phyloP scores from a whole-genome alignment of 805 yeast genomes.

The Ogataea parapolymorpha region DNA sequence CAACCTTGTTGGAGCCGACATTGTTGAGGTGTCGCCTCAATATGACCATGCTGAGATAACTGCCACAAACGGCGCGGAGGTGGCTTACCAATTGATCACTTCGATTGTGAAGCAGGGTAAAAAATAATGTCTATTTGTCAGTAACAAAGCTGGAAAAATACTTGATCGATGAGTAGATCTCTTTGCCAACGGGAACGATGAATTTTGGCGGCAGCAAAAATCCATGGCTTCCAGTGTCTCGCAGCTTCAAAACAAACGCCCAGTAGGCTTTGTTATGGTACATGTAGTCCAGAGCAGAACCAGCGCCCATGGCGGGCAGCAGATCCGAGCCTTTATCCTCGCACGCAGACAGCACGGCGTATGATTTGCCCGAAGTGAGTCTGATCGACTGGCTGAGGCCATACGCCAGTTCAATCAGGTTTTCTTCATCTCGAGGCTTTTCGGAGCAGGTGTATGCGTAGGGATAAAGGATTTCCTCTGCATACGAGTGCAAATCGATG shows the following conservation, averaged over 20 bases:
- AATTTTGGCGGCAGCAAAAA: constrained; percentile 68
- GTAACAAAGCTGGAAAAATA: constrained; percentile 57
- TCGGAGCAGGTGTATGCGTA: constrained; percentile 76
- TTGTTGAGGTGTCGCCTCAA: constrained; percentile 61
- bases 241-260: constrained; percentile 79
- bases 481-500: constrained; percentile 79
- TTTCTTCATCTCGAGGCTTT: constrained; percentile 75
- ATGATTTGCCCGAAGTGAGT: constrained; percentile 56
- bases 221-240: constrained; percentile 83
- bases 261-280: constrained; percentile 76
- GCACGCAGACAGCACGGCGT: constrained; percentile 75
- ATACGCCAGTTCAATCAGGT: constrained; percentile 74
- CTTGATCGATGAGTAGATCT: constrained; percentile 63
- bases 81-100: constrained; percentile 67
- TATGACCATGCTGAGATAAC: constrained; percentile 66
- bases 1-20: constrained; percentile 52
- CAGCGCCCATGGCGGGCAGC: constrained; percentile 72
- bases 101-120: constrained; percentile 62
- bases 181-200: constrained; percentile 75
- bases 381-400: constrained; percentile 76
- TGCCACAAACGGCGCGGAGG: constrained; percentile 66
- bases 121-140: constrained; percentile 1
- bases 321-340: constrained; percentile 73
- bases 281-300: constrained; percentile 79
- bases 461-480: constrained; percentile 80